These are phyloP conservation scores for Lactuca sativa DNA, from an alignment of 129 eudicot species.

Conservation along the genomic window DNA sequence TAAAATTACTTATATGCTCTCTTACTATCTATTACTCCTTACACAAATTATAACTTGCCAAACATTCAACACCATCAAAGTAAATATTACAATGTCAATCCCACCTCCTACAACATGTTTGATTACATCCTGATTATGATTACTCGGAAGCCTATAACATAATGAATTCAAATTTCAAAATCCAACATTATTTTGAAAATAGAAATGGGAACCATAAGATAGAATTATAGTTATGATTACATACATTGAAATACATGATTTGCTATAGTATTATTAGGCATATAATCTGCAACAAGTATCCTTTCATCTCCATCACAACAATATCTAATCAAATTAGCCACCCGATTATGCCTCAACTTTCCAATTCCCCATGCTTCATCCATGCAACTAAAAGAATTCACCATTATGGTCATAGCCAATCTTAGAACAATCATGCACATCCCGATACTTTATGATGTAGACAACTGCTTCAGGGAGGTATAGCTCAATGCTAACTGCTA, in stretches of 20 bases:
- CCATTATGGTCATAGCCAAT: not conserved
- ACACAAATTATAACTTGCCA: not conserved
- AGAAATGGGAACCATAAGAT: not conserved
- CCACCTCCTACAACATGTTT: not conserved
- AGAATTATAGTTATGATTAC: conserved; percentile 20
- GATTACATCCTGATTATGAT: not conserved
- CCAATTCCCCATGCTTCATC: conserved; percentile 95
- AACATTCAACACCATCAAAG: not conserved
- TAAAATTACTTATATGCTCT: not conserved
- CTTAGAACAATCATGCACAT: too few species aligned
- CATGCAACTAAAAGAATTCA: conserved; percentile 30
- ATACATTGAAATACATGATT: conserved; percentile 86
- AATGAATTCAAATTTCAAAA: not conserved
- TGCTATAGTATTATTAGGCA: conserved; percentile 84
- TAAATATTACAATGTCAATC: too few species aligned
- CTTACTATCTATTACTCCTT: not conserved
- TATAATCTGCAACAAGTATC: conserved; percentile 85
- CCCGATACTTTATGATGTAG: too few species aligned
- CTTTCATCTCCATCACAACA: conserved; percentile 94
- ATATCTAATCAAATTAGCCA: conserved; percentile 79
- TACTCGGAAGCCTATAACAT: too few species aligned
- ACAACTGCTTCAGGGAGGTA: too few species aligned
- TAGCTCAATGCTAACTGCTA: too few species aligned
- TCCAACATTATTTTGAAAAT: conserved; percentile 8
- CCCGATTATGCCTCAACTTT: conserved; percentile 72